Base-by-base conservation (phyloP, 441 rosid genomes). In the Pelargonium fulgidum region DNA sequence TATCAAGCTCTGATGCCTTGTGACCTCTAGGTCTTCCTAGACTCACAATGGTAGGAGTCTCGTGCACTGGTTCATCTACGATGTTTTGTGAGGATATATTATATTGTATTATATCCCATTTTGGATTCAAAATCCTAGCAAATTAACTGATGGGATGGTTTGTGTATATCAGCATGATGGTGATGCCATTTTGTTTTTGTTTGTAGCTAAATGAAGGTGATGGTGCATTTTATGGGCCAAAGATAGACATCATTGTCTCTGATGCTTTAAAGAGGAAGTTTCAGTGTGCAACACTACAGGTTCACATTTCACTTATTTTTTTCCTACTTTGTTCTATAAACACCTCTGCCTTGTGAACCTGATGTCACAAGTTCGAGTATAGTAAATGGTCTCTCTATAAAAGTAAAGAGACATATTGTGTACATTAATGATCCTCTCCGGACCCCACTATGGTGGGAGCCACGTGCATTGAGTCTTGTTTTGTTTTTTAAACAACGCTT, bases 201-300 rank as follows among this genome's bases (percentile, higher is more conserved):
- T 29, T 74, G 62, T 88, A 95, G 99, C 74, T 88, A 67, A 77
- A 92, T 76, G 96, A 88, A 81, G 98, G 88, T 41, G 98, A 95
- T 80, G 98, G 99, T 41, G 99, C 99, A 67, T 95, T 95, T 73
- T 95, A 95, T 79, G 99, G 99, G 68, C 99, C 99, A 16, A 95
- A 95, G 81, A 95, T 95, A 72, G 99, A 95, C 73, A 95, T 95
- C 62, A 92, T 96, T 62, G 98, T 95, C 54, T 95, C 97, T 70
- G 98, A 92, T 83, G 98, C 97, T 36, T 72, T 92, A 80, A 92
- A 88, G 36, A 85, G 99, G 80, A 95, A 89, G 77, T 87, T 89
- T 71, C 99, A 95, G 78, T 95, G 99, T 73, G 98, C 97, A 26
- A 95, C 98, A 44, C 80, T 95, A 67, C 99, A 95, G 96, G 99